phyloP scores from a whole-genome alignment of 768 basidiomycete genomes.

The Boletus pseudo-olivaceus region DNA sequence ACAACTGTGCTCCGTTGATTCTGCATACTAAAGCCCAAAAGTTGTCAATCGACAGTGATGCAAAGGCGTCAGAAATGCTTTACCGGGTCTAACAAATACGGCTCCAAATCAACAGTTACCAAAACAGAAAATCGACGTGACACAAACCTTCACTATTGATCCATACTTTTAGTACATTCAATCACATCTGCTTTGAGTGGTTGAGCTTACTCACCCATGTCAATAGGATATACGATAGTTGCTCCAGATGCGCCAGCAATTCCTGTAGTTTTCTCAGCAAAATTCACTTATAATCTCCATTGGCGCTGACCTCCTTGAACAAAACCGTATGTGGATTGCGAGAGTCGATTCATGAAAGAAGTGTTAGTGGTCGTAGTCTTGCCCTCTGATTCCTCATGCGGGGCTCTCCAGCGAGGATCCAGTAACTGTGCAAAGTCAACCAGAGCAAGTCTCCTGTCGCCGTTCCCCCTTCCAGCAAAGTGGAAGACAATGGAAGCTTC shows the following conservation, averaged over 20 bases:
- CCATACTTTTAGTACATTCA: constrained; percentile 8
- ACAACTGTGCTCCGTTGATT: constrained; percentile 97
- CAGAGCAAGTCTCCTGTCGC: constrained; percentile 68
- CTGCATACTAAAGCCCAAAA: constrained; percentile 66
- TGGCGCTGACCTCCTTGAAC: constrained; percentile 65
- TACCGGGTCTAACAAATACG: constrained; percentile 53
- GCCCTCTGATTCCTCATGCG: constrained; percentile 49
- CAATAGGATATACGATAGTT: constrained; percentile 97
- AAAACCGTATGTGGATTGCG: constrained; percentile 83
- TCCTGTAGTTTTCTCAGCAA: constrained; percentile 43
- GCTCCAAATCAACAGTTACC: constrained; percentile 6
- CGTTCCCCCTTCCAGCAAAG: constrained; percentile 82
- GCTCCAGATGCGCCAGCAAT: constrained; percentile 93
- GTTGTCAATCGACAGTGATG: neutral
- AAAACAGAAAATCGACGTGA: neutral
- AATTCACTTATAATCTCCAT: neutral
- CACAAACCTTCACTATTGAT: constrained; percentile 65
- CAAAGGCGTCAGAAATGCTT: constrained; percentile 1
- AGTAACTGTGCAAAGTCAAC: constrained; percentile 91
- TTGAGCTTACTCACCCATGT: constrained; percentile 61
- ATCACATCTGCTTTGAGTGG: neutral
- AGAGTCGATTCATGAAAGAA: constrained; percentile 53
- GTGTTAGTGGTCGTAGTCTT: constrained; percentile 27
- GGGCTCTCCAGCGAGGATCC: constrained; percentile 84
- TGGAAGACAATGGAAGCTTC: constrained; percentile 98